Evolutionary conservation across 1,284 basidiomycete species (phyloP), one percentile per base, ranked within the genome.

Genomic region (Malassezia dermatis): DNA sequence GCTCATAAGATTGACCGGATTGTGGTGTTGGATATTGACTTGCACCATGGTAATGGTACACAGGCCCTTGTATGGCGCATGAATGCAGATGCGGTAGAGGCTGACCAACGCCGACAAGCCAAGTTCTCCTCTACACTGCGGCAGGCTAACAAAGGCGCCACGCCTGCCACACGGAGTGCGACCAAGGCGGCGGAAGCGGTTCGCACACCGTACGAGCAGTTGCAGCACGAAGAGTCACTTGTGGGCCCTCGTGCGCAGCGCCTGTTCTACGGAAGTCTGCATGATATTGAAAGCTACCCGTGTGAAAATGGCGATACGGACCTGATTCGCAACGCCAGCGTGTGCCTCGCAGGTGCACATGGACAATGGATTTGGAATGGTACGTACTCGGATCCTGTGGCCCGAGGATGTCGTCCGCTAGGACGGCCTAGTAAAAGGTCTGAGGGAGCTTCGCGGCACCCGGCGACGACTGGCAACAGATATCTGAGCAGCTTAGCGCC

Each of bases 31-130:
- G 93, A 96, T 69, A 89, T 95, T 59, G 91, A 96, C 75, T 78
- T 95, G 6, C 90, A 95, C 75, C 90, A 94, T 66, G 62, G 75
- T 27, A 62, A 96, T 69, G 93, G 93, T 1, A 94, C 89, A 0
- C 90, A 95, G 69, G 83, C 88, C 1, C 83, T 95, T 24, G 83
- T 81, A 0, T 94, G 89, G 88, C 83, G 86, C 45, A 85, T 95
- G 59, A 96, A 96, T 66, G 86, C 87, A 60, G 87, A 89, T 56
- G 83, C 86, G 0, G 84, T 55, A 32, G 47, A 59, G 39, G 48
- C 52, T 30, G 67, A 72, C 45, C 35, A 53, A 21, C 41, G 51
- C 23, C 60, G 70, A 12, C 49, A 56, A 15, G 65, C 67, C n/a
- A 55, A 56, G 4, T 55, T 67, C 11, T 53, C 59, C 3, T 58